A percentile compares a stretch with the other conserved stretches of the same genome.
phyloP scores from a whole-genome alignment of 306 rosid genomes.

The Prunus armeniaca region DNA sequence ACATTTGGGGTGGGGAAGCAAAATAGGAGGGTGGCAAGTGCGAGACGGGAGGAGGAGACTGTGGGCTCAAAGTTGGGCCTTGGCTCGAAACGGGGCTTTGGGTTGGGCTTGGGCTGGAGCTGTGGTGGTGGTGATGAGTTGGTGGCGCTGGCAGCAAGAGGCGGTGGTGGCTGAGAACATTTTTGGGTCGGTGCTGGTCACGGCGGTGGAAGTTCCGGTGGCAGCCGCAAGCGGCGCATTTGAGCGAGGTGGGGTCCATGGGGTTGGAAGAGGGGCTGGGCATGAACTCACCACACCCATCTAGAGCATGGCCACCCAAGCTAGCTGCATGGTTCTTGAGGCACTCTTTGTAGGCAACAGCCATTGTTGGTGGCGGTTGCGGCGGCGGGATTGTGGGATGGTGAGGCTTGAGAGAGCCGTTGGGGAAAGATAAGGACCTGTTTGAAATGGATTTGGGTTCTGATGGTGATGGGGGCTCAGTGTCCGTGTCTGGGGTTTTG shows the following conservation, averaged over 20 bases:
- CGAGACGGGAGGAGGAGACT: slow-evolving; percentile 71
- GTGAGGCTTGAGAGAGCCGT: slow-evolving; percentile 53
- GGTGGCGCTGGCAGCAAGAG: slow-evolving; percentile 22
- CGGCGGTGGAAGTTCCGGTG: slow-evolving; percentile 99
- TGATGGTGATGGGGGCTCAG: slow-evolving; percentile 44
- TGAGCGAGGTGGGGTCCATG: slow-evolving; percentile 66
- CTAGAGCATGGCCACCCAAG: slow-evolving; percentile 81
- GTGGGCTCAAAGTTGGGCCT: slow-evolving; percentile 58
- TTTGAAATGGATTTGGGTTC: slow-evolving; percentile 22
- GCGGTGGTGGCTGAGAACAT: slow-evolving; percentile 20
- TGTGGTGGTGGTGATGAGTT: slow-evolving; percentile 24
- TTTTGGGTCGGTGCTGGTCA: slow-evolving; percentile 27
- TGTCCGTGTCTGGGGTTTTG: slow-evolving; percentile 33
- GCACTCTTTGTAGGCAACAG: slow-evolving; percentile 64
- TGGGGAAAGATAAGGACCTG: slow-evolving; percentile 45
- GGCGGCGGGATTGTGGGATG: slow-evolving; percentile 7
- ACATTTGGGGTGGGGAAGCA: slow-evolving; percentile 62
- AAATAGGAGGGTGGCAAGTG: slow-evolving; percentile 65
- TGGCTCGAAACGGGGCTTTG: slow-evolving; percentile 47
- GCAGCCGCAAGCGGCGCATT: slow-evolving; percentile 92
- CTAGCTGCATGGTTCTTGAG: slow-evolving; percentile 86
- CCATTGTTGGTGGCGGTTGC: slow-evolving; percentile 5
- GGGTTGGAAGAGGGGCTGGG: slow-evolving; percentile 41
- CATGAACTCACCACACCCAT: slow-evolving; percentile 94
- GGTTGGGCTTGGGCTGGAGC: slow-evolving; percentile 46